Base-by-base conservation (phyloP, 1,139 yeast species). In the Kodamaea sp. region DNA sequence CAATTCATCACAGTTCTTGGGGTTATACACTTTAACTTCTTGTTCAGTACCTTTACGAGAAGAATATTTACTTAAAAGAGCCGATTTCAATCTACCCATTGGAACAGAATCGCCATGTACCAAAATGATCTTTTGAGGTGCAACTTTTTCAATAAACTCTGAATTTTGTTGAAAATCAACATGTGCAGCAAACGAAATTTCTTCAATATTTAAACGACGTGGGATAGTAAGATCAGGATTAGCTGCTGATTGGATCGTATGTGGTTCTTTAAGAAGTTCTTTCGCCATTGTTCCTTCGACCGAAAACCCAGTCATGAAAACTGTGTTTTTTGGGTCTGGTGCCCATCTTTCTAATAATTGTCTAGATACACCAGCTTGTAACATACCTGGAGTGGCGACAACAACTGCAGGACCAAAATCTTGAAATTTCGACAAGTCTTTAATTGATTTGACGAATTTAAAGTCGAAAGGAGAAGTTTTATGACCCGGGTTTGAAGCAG, bases 71-170 rank as follows among this genome's bases (percentile, higher is more conserved):
- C 96, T 87, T 51, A 89, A 67, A 33, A 92, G 68, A 0, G 98
- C 98, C 23, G 96, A 86, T 59, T 92, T 92, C 40, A 92, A 68
- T 57, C 98, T 80, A 42, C 97, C 98, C 98, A 92, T 92, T 24
- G 96, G 97, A 50, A 87, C 89, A 2, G 95, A 81, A 57, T 92
- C 99, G n/a, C 99, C 99, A 59, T 92, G 99, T 1, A 92, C 99
- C 43, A 92, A 72, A 44, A 92, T 88, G 39, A 84, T 83, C 42
- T 84, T 81, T 46, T 78, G 77, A 0, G 99, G 96, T 43, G 84
- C 84, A 5, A 92, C 88, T 45, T 81, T 70, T 52, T 90, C 97
- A 40, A 92, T 92, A 54, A 92, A 92, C 44, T 85, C 88, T 1
- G 96, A 73, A 53, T 92, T 92, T 57, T 92, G 96, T 53, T 86